These are phyloP conservation scores for Neonectria faginata DNA, from an alignment of 2,329 filamentous ascomycete species.

Conservation along the genomic window DNA sequence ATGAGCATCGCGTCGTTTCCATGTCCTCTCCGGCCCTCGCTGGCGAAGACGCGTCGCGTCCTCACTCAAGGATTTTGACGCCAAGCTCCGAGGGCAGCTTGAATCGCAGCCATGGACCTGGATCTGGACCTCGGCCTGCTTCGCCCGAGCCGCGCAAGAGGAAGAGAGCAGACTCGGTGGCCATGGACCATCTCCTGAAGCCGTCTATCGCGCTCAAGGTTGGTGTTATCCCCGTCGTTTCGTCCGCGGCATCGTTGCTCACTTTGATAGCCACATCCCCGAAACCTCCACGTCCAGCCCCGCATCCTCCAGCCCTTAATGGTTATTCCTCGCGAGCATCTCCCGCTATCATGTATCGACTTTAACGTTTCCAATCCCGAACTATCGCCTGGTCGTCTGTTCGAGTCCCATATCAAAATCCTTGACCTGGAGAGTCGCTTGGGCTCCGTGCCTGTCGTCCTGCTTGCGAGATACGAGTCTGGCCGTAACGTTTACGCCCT, in stretches of 20 bases:
- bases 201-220: conserved; percentile 66
- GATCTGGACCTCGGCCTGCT: conserved; percentile 4
- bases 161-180: conserved; percentile 52
- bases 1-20: conserved; percentile 35
- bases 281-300: conserved; percentile 63
- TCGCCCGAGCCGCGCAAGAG: conserved; percentile 49
- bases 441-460: conserved; percentile 64
- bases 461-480: conserved; percentile 71
- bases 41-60: conserved; percentile 64
- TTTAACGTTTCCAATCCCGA: conserved; percentile 62
- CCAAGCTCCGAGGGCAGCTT: conserved; percentile 55
- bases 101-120: conserved; percentile 49
- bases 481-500: conserved; percentile 68
- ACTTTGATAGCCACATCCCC: conserved; percentile 64
- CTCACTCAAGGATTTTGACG: conserved; percentile 55
- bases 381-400: conserved; percentile 65
- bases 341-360: conserved; percentile 73
- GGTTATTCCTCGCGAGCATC: conserved; percentile 70
- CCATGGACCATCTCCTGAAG: conserved; percentile 65
- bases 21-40: conserved; percentile 52
- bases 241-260: neutral
- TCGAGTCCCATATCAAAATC: conserved; percentile 71
- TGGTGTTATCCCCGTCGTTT: conserved; percentile 26
- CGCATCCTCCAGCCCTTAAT: conserved; percentile 70
- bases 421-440: conserved; percentile 73